These are phyloP conservation scores for Tagetes patula DNA, from an alignment of 129 eudicot species.

Conservation along the genomic window DNA sequence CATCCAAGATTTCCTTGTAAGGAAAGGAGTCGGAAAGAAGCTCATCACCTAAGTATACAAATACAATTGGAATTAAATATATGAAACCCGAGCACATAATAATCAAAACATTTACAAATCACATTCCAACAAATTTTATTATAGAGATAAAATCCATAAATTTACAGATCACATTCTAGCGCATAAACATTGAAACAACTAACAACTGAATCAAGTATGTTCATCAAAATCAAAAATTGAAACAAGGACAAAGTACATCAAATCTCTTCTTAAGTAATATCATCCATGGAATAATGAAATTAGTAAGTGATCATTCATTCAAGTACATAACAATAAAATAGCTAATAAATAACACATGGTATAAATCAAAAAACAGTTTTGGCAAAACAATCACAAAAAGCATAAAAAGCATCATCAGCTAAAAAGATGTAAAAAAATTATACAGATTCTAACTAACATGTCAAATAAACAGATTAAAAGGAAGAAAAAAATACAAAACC, in stretches of 20 bases:
- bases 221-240: neutral
- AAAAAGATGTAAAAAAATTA: neutral
- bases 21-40: constrained; percentile 72
- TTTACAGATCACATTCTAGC: neutral
- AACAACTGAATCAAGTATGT: neutral
- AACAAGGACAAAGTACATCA: neutral
- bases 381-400: neutral
- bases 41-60: constrained; percentile 52
- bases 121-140: neutral
- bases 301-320: neutral
- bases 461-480: neutral
- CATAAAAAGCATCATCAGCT: neutral
- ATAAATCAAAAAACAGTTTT: neutral
- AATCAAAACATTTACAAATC: neutral
- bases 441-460: neutral
- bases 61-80: neutral
- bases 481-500: neutral
- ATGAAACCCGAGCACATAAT: neutral
- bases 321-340: neutral
- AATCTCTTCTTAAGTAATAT: neutral
- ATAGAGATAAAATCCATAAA: neutral
- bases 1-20: constrained; percentile 53
- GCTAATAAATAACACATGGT: neutral
- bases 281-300: neutral
- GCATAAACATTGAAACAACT: neutral